phyloP scores from a whole-genome alignment of 148 eudicot species.

The Chenopodium formosanum region DNA sequence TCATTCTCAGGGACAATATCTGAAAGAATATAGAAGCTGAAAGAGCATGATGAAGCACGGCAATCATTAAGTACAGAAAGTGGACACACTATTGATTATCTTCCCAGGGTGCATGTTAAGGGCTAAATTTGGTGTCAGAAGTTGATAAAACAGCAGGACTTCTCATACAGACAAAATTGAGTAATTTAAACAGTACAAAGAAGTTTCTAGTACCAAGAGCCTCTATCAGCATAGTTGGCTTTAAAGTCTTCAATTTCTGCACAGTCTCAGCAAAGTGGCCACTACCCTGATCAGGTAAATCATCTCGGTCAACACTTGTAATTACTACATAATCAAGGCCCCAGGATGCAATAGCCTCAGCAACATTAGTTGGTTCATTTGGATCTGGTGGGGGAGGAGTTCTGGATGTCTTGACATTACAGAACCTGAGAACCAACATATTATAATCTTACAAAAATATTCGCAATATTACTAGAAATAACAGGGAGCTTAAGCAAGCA shows the following conservation, averaged over 20 bases:
- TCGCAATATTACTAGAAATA: too few relatives aligned
- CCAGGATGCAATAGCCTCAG: conserved; percentile 99
- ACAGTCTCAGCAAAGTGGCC: conserved; percentile 97
- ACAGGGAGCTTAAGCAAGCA: neutral
- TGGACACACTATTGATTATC: neutral
- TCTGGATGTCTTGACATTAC: conserved; percentile 96
- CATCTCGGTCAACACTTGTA: conserved; percentile 98
- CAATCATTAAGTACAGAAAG: neutral
- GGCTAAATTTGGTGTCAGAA: neutral
- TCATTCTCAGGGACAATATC: neutral
- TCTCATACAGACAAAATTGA: neutral
- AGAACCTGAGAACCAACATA: conserved; percentile 54
- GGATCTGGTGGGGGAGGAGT: conserved; percentile 99
- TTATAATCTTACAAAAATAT: neutral
- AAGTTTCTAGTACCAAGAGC: conserved; percentile 63
- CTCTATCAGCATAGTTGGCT: conserved; percentile 86
- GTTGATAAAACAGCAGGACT: neutral
- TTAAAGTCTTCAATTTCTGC: conserved; percentile 71
- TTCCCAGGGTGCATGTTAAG: neutral
- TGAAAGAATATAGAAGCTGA: neutral
- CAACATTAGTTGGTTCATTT: conserved; percentile 85
- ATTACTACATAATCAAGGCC: conserved; percentile 96
- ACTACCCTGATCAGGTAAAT: conserved; percentile 95
- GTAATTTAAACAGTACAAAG: neutral
- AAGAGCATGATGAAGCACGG: neutral